Evolutionary conservation across 1,139 yeast genomes (phyloP).

Genomic region (Fermentozyma sake): DNA sequence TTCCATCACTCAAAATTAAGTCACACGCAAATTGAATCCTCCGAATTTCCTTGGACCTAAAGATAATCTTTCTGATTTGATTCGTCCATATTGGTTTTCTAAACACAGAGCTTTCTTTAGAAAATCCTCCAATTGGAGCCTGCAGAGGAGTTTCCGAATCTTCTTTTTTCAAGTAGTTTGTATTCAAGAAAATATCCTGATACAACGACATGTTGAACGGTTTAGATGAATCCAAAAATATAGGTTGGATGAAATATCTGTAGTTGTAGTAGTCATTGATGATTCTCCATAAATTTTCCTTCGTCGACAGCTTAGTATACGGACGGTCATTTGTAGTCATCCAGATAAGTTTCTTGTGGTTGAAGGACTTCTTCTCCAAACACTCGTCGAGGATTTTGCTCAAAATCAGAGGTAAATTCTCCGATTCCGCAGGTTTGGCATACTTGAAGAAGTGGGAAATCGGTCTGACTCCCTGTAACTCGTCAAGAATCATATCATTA

Average conservation of each 20-base stretch:
- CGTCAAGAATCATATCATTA: slow-evolving; percentile 30
- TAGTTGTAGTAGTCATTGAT: slow-evolving; percentile 45
- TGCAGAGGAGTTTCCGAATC: slow-evolving; percentile 1
- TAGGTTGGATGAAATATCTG: slow-evolving; percentile 45
- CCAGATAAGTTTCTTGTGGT: slow-evolving; percentile 37
- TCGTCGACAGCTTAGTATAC: slow-evolving; percentile 20
- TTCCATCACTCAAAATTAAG: slow-evolving; percentile 39
- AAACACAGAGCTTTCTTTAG: slow-evolving; percentile 9
- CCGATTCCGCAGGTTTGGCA: slow-evolving; percentile 6
- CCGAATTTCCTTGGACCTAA: slow-evolving; percentile 55
- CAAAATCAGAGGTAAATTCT: slow-evolving; percentile 25
- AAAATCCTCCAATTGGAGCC: slow-evolving; percentile 6
- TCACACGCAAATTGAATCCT: slow-evolving; percentile 62
- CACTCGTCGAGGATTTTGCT: slow-evolving; percentile 33
- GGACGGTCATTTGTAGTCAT: slow-evolving; percentile 41
- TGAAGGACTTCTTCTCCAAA: slow-evolving; percentile 26
- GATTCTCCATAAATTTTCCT: slow-evolving; percentile 48
- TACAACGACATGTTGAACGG: slow-evolving; percentile 50
- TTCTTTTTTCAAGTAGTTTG: slow-evolving; percentile 23
- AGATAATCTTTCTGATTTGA: slow-evolving; percentile 46
- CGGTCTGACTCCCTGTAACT: slow-evolving; percentile 15
- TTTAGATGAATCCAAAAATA: slow-evolving; percentile 39
- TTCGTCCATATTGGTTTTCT: slow-evolving; percentile 38
- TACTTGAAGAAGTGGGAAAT: slow-evolving; percentile 15
- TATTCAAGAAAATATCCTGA: slow-evolving; percentile 51